Conservation (phyloP, 495 filamentous ascomycete genomes). For the Xeromyces bisporus region DNA sequence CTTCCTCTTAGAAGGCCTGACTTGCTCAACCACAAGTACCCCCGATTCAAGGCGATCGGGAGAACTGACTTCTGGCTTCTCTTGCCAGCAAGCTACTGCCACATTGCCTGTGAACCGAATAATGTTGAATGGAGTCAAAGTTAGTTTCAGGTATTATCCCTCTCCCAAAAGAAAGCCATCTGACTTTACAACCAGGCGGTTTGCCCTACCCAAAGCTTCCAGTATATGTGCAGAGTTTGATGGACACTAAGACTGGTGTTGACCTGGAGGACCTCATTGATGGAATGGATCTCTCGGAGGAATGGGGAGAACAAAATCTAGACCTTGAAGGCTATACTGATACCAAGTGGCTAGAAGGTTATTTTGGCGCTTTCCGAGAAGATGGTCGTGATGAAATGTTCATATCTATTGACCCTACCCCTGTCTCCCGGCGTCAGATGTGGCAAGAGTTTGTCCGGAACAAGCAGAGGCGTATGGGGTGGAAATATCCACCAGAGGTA, state of each 20-base stretch:
- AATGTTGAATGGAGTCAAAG: constrained; percentile 17
- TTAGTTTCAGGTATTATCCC: no score
- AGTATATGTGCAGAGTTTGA: constrained; percentile 17
- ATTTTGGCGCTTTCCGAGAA: no score
- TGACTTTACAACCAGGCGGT: no score
- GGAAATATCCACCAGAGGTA: no score
- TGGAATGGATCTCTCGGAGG: constrained; percentile 19
- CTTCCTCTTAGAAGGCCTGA: no score
- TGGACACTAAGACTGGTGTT: constrained; percentile 17
- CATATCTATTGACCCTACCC: no score
- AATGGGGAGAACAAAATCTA: constrained; percentile 19
- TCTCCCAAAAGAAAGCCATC: no score
- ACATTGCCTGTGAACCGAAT: constrained; percentile 14
- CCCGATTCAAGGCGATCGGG: constrained; percentile 17
- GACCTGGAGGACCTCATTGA: constrained; percentile 21
- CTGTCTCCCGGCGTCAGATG: no score
- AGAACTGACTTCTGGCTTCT: constrained; percentile 17
- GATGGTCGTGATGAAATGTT: no score
- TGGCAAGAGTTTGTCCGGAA: no score
- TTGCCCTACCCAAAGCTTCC: constrained; percentile 20
- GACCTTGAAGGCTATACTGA: constrained; percentile 18
- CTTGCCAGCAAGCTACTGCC: constrained; percentile 15
- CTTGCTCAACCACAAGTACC: constrained; percentile 17
- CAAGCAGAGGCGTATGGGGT: no score
- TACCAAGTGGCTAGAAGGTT: constrained; percentile 20